Conservation (phyloP, 331 rosid genomes). For the Acacia concinna region DNA sequence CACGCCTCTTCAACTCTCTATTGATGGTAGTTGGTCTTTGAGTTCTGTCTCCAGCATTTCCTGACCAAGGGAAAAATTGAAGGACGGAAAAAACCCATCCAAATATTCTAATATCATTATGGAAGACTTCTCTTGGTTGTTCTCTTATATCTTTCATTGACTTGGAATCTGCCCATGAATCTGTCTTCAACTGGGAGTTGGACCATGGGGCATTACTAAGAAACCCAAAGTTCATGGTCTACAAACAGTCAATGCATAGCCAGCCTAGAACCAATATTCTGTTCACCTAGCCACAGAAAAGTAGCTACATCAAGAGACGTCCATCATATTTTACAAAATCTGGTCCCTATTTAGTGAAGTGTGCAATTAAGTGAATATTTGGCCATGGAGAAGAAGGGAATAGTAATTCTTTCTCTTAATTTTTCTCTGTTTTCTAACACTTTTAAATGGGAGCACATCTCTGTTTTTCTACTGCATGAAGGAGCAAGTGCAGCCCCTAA, state of each 20-base stretch:
- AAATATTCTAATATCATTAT: slow-evolving; percentile 45
- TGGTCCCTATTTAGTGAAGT: background rate
- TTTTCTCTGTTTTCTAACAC: background rate
- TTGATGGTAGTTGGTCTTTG: slow-evolving; percentile 65
- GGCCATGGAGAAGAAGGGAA: background rate
- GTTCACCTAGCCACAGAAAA: slow-evolving; percentile 38
- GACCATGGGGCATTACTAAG: slow-evolving; percentile 49
- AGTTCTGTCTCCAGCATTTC: slow-evolving; percentile 34
- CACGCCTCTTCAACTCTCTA: slow-evolving; percentile 56
- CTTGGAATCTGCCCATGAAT: slow-evolving; percentile 31
- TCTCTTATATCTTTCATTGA: slow-evolving; percentile 26
- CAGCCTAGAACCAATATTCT: slow-evolving; percentile 32
- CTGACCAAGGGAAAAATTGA: slow-evolving; percentile 56
- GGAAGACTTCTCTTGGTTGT: slow-evolving; percentile 36
- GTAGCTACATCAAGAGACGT: background rate
- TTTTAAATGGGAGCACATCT: background rate
- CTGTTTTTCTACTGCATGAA: background rate
- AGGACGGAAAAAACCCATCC: slow-evolving; percentile 51
- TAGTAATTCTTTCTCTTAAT: no score
- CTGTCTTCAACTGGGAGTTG: slow-evolving; percentile 42
- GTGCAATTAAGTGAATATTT: background rate
- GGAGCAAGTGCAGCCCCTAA: background rate
- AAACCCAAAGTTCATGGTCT: slow-evolving; percentile 60
- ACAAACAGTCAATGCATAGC: slow-evolving; percentile 14
- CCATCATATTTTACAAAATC: background rate